Evolutionary conservation across 2,329 filamentous ascomycete species (phyloP), one percentile per base, ranked within the genome.

Genomic region (Coniochaeta sp.): DNA sequence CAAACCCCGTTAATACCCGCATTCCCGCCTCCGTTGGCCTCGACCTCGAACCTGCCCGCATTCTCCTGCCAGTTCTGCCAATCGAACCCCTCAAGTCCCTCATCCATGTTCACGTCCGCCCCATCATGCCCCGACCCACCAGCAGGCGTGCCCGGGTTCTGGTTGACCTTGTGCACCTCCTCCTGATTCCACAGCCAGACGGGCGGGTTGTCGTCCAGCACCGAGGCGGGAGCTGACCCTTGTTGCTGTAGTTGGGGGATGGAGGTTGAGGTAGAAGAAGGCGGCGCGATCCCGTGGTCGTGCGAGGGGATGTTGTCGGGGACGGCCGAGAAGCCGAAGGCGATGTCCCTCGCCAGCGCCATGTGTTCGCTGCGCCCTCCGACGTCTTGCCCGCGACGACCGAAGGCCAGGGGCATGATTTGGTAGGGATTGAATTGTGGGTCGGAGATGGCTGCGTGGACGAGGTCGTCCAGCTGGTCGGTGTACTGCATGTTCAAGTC

Each of bases 131-230:
- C n/a, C n/a, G n/a, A n/a, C n/a, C n/a, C n/a, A n/a, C 65, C 24
- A 67, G 65, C 1, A 38, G 52, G 53, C 42, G 50, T 54, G 51
- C 45, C 56, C 53, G 54, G 60, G 33, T 47, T 49, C 35, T 28
- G 58, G 13, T 38, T 56, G 47, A 40, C 55, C 57, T 12, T 54
- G 46, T 16, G 54, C 45, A 18, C 52, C 54, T 31, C 16, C 54
- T 69, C 69, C 12, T 67, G 68, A 1, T 75, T 74, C 45, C 80
- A 82, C 57, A 80, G 70, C 57, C 80, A 82, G 47, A 79, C 77
- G 6, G 80, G 75, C 2, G 78, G 72, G 10, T 74, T 75, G 22
- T 71, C 77, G n/a, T n/a, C n/a, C n/a, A n/a, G n/a, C n/a, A n/a
- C n/a, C n/a, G n/a, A n/a, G n/a, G n/a, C n/a, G n/a, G n/a, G n/a